phyloP scores from a whole-genome alignment of 768 basidiomycete species.

The Termitomyces eurrhizus region DNA sequence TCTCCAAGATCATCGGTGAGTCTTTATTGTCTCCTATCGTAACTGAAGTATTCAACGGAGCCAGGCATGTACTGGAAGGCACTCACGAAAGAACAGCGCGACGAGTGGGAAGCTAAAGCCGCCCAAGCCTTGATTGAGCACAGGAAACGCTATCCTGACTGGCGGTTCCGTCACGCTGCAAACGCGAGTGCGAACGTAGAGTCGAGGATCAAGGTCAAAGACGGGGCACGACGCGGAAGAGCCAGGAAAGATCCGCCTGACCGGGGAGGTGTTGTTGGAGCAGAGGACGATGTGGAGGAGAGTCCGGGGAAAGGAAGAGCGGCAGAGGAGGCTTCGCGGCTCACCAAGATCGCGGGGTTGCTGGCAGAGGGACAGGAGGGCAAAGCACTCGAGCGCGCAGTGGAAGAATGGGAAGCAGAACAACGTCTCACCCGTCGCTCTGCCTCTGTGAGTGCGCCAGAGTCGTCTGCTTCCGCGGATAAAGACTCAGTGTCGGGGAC shows the following conservation, averaged over 20 bases:
- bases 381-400: conserved; percentile 53
- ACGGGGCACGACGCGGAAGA: conserved; percentile 12
- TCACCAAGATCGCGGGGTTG: conserved; percentile 64
- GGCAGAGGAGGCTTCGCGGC: conserved; percentile 45
- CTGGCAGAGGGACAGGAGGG: conserved; percentile 68
- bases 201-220: conserved; percentile 29
- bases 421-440: conserved; percentile 6
- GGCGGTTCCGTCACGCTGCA: conserved; percentile 71
- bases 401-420: conserved; percentile 56
- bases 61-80: conserved; percentile 74
- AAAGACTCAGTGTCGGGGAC: not conserved
- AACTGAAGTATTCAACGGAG: not conserved
- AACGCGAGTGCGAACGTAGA: conserved; percentile 32
- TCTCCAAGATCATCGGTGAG: conserved; percentile 80
- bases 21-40: not conserved
- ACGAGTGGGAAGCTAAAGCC: conserved; percentile 76
- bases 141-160: conserved; percentile 71
- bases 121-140: conserved; percentile 68
- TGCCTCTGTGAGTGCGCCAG: not conserved
- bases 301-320: conserved; percentile 26
- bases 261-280: conserved; percentile 27
- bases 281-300: conserved; percentile 3
- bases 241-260: conserved; percentile 18
- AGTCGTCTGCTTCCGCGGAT: not conserved
- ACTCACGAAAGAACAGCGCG: conserved; percentile 61